Evolutionary conservation across 2,329 filamentous ascomycete species (phyloP), one percentile per base, ranked within the genome.

Genomic region (Triangularia verruculosa): DNA sequence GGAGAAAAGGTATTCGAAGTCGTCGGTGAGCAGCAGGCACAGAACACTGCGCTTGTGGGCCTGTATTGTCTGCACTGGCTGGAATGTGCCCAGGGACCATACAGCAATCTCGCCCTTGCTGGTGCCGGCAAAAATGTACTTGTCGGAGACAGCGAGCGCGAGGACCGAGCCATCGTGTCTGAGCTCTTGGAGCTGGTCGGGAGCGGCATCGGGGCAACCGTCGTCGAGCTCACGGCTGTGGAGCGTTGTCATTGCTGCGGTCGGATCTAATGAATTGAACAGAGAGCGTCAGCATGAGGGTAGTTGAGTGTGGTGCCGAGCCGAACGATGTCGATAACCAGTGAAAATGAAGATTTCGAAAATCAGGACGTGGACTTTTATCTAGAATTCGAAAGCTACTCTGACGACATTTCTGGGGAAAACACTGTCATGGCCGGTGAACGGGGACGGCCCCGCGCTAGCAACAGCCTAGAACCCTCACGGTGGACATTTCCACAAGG

Each of bases 21-120:
- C 79, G 9, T 86, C 90, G 78, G 75, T 82, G 83, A 99, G 82
- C 73, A 88, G 90, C 2, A 99, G 83, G 63, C 89, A 92, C 56
- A 99, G 86, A 22, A 99, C 91, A 73, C 92, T 96, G 61, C 95
- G 91, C 73, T 92, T 90, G 78, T 99, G 95, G 4, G 92, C 95
- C 74, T 95, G 90, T 20, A 98, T 87, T 27, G 89, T 89, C 51
- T 86, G 83, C 27, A 91, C 85, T 58, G 90, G 87, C 75, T 96
- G 89, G 74, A 93, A 99, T 7, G 92, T 96, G 69, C 89, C 88
- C 53, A 99, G 84, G 3, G 90, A 93, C 90, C 93, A 99, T 53
- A 93, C 89, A 54, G 96, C 83, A 66, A 99, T 96, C 78, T 97
- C 92, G 66, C 95, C 95, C 67, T 92, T 91, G 74, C 97, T 93